Conservation (phyloP, 2,329 filamentous ascomycete species). For the Aphanocladium album region DNA sequence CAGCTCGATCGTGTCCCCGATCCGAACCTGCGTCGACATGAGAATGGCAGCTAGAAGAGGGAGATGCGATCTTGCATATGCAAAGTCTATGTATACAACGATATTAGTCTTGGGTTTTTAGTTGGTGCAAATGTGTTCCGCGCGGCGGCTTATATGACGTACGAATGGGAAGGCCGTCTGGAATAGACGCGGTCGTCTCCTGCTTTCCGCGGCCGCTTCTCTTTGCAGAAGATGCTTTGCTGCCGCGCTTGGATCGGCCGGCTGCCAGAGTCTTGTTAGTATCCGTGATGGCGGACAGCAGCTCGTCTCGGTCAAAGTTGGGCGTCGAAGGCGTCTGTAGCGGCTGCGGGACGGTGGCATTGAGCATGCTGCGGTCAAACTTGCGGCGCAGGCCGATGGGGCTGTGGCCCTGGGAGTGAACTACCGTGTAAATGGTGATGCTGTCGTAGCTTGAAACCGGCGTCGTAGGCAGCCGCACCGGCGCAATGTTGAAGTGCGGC, state of each 20-base stretch:
- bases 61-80: slow-evolving; percentile 33
- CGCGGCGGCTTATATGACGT: background rate
- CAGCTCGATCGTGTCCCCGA: slow-evolving; percentile 51
- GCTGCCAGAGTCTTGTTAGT: background rate
- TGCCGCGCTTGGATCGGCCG: background rate
- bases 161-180: slow-evolving; percentile 20
- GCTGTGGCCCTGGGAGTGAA: slow-evolving; percentile 32
- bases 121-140: background rate
- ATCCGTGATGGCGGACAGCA: slow-evolving; percentile 14
- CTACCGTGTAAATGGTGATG: slow-evolving; percentile 24
- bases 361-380: slow-evolving; percentile 45
- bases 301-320: slow-evolving; percentile 16
- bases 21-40: slow-evolving; percentile 45
- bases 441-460: slow-evolving; percentile 6
- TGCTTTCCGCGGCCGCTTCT: slow-evolving; percentile 10
- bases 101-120: background rate
- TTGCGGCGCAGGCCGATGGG: slow-evolving; percentile 45
- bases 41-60: slow-evolving; percentile 53
- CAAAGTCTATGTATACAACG: slow-evolving; percentile 20
- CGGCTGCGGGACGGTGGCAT: slow-evolving; percentile 39
- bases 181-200: background rate
- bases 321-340: slow-evolving; percentile 17
- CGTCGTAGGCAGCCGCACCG: slow-evolving; percentile 19
- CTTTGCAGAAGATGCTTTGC: background rate
- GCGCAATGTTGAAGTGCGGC: slow-evolving; percentile 23